Conservation (phyloP, 2,329 filamentous ascomycete species). For the Aurifilum marmelostoma region DNA sequence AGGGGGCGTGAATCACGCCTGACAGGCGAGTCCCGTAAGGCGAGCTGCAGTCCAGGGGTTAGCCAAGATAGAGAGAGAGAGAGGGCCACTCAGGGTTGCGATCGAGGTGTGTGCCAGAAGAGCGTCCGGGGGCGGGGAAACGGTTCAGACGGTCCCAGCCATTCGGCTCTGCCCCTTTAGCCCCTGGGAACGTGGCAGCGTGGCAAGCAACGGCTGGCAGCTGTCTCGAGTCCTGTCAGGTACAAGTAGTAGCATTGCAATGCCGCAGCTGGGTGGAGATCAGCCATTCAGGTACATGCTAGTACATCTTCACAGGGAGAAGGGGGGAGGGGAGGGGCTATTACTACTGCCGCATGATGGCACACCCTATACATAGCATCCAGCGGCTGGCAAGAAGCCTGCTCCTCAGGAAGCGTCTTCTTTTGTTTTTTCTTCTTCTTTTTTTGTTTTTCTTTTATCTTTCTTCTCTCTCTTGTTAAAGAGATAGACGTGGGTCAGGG, state of each 20-base stretch:
- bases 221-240: slow-evolving; percentile 20
- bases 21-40: slow-evolving; percentile 29
- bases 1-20: slow-evolving; percentile 10
- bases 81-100: background rate
- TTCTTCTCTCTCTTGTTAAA: background rate
- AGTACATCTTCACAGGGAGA: background rate
- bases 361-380: background rate
- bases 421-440: background rate
- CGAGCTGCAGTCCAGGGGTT: slow-evolving; percentile 24
- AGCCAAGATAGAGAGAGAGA: background rate
- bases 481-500: background rate
- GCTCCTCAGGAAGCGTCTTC: background rate
- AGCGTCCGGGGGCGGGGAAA: slow-evolving; percentile 27
- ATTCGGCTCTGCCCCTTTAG: slow-evolving; percentile 28
- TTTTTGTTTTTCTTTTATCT: background rate
- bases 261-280: background rate
- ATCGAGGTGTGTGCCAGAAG: slow-evolving; percentile 7
- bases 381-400: background rate
- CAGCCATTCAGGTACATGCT: background rate
- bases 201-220: slow-evolving; percentile 21
- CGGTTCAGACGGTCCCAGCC: slow-evolving; percentile 25
- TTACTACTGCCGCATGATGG: background rate
- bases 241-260: slow-evolving; percentile 7
- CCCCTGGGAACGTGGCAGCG: slow-evolving; percentile 26
- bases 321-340: too few species aligned